Conservation (phyloP, 495 filamentous ascomycete genomes). For the Tuber microsphaerosporum region DNA sequence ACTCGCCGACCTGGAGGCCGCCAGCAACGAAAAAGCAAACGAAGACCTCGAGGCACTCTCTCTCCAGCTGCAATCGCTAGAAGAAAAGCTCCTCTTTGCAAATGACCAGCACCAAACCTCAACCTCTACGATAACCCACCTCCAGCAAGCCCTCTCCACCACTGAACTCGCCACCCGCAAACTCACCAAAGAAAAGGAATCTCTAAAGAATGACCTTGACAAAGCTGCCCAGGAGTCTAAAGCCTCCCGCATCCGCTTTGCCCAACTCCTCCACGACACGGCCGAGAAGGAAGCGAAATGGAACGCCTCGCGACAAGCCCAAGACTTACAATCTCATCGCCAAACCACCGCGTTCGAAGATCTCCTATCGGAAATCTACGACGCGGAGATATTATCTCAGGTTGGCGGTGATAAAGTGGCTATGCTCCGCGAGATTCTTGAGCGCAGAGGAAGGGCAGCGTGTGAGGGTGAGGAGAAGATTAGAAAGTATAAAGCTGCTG, state of each 20-base stretch:
- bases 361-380: not conserved
- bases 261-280: constrained; percentile 31
- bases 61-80: constrained; percentile 11
- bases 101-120: constrained; percentile 10
- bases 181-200: constrained; percentile 24
- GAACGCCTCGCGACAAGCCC: constrained; percentile 16
- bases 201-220: constrained; percentile 22
- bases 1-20: constrained; percentile 12
- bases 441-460: constrained; percentile 6
- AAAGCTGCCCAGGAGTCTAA: constrained; percentile 26
- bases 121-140: constrained; percentile 3
- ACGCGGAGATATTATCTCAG: not conserved
- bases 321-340: not conserved
- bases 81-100: constrained; percentile 13
- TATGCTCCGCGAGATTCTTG: constrained; percentile 5
- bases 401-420: not conserved
- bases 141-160: constrained; percentile 10
- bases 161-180: constrained; percentile 11
- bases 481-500: constrained; percentile 26
- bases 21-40: constrained; percentile 7
- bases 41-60: constrained; percentile 9
- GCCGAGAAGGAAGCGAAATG: constrained; percentile 36
- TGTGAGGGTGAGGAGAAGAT: constrained; percentile 30
- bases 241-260: constrained; percentile 28
- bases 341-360: not conserved